Evolutionary conservation across 441 rosid species (phyloP), one percentile per base, ranked within the genome.

Genomic region (Adansonia madagascariensis): DNA sequence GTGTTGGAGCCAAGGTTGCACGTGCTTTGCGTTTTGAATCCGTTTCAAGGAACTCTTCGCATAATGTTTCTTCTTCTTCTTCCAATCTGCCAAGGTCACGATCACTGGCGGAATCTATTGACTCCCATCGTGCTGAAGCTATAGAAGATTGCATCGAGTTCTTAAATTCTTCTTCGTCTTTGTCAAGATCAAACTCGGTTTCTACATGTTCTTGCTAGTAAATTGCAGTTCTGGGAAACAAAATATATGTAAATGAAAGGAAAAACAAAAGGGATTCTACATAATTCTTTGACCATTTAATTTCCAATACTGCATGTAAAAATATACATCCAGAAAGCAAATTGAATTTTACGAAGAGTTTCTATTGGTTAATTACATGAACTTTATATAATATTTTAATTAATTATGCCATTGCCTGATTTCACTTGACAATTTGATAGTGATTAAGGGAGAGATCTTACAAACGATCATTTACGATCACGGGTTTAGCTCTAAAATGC

Each of bases 141-240:
- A 86, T 95, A 14, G 93, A 92, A 79, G 99, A 95, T 59, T 95
- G 99, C 84, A 95, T 95, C 65, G 91, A 91, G 86, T 95, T 94
- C 90, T 86, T 95, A 74, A 95, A 95, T 74, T 91, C 97, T 83
- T 90, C 97, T 8, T 81, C 95, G 18, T 88, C 93, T 44, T 79
- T 91, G 89, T 90, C 86, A 64, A 89, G 97, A 80, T 91, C 94
- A 4, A 91, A 86, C 80, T 93, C 97, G 0, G 85, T 86, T 77
- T 82, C 91, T 44, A 18, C 88, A 4, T 81, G 86, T 81, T 85
- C 93, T 80, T 84, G 87, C 73, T 85, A 86, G 84, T 31, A 31
- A 8, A 56, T 22, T 41, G 8, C 59, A 3, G 39, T 31, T 47
- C 57, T n/a, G 52, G 6, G 18, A 17, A 49, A 69, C 5, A 18